Evolutionary conservation across 352 stramenopile genomes (phyloP), one percentile per base, ranked within the genome.

Genomic region (Poterioochromonas sp.): DNA sequence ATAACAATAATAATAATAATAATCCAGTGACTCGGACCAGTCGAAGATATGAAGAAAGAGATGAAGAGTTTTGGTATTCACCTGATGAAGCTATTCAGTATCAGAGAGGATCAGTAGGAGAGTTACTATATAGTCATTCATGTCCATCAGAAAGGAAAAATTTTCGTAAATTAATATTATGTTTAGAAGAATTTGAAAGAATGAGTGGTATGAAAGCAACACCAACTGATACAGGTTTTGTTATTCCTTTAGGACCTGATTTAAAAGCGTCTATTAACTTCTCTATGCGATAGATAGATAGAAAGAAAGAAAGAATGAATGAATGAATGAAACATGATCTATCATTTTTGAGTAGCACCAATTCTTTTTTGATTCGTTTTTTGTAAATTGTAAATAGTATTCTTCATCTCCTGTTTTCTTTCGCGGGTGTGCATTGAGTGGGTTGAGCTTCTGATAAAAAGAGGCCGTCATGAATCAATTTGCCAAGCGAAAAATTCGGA

Each of bases 181-280:
- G 43, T 20, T 40, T 78, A 26, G 71, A 78, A 37, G 12, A 41
- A 11, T 78, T 68, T 37, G 71, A 78, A 43, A 37, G 71, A 53
- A n/a, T 15, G 15, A 78, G 47, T 37, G 71, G 71, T 11, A 63
- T 78, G 71, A 37, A 65, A 26, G 15, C 2, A 22, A 1, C 11
- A 41, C 44, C 11, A 32, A 78, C 5, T 34, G 26, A 41, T 35
- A 22, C 2, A 49, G 71, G 71, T 3, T 78, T 78, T 53, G 35
- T 68, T 64, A 39, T 78, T 44, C 71, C 71, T 3, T 20, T 78
- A 12, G 71, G 71, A 0, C 71, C 71, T 39, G 71, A 78, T 34
- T 37, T 78, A 20, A 65, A 29, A 69, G 71, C 47, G n/a, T 47
- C 44, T 39, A 29, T 78, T 12, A 78, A 37, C 20, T 78, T 78